Conservation (phyloP, 768 basidiomycete species). For the Xerocomellus amylosporus region DNA sequence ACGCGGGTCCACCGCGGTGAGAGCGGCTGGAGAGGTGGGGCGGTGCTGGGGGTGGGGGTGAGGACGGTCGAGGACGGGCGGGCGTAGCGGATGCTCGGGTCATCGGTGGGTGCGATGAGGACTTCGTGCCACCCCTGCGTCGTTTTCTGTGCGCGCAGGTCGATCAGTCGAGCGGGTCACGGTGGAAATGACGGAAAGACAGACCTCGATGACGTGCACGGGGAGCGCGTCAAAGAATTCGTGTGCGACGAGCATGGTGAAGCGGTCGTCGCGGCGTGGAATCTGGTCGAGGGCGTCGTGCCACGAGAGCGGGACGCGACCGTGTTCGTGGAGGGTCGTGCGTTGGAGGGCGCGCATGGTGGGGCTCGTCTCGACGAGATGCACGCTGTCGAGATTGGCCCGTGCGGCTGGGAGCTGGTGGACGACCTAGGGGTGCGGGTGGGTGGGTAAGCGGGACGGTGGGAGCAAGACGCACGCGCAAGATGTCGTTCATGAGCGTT, state of each 20-base stretch:
- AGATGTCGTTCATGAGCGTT: constrained; percentile 85
- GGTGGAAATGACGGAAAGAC: constrained; percentile 8
- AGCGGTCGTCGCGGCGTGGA: constrained; percentile 44
- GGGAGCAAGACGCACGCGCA: constrained; percentile 53
- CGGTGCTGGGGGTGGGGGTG: not conserved
- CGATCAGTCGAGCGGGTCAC: not conserved
- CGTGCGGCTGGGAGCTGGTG: constrained; percentile 42
- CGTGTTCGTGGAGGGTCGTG: constrained; percentile 41
- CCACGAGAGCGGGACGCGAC: constrained; percentile 57
- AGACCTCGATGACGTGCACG: constrained; percentile 82
- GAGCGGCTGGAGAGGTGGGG: constrained; percentile 7
- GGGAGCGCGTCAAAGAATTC: constrained; percentile 98
- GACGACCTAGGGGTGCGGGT: constrained; percentile 42
- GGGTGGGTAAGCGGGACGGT: not conserved
- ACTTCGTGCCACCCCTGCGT: constrained; percentile 84
- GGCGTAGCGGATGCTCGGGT: constrained; percentile 35
- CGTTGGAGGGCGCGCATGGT: constrained; percentile 65
- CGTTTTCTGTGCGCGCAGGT: constrained; percentile 53
- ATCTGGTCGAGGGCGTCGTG: constrained; percentile 72
- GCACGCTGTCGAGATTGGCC: constrained; percentile 45
- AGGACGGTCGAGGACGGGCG: constrained; percentile 16
- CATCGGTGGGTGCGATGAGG: constrained; percentile 52
- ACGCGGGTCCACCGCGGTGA: constrained; percentile 57
- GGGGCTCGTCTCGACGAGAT: constrained; percentile 79
- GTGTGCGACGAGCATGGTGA: constrained; percentile 88